A percentile compares a stretch with the other conserved stretches of the same genome.
These are phyloP conservation scores for Paecilomyces sp. DNA, from an alignment of 2,329 filamentous ascomycete species.

Conservation along the genomic window DNA sequence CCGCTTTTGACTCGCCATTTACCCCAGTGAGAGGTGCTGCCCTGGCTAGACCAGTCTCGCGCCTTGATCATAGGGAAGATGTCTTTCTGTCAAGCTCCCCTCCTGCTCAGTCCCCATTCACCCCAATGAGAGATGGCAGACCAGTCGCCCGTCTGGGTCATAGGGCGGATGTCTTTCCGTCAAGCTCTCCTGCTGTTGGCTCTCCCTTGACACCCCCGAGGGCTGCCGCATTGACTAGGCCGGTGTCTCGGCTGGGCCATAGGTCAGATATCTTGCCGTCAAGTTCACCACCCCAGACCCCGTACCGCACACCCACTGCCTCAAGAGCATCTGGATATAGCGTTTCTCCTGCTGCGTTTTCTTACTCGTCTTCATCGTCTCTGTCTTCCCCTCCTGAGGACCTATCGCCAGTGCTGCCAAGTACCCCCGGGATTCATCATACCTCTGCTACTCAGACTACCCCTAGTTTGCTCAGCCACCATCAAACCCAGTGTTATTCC, in stretches of 20 bases:
- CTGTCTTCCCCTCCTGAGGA: neutral
- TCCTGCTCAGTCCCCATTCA: neutral
- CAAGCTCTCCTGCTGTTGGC: neutral
- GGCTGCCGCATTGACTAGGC: neutral
- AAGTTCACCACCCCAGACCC: neutral
- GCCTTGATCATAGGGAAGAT: neutral
- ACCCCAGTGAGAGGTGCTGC: neutral
- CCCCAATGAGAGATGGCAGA: neutral
- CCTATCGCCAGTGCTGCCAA: neutral
- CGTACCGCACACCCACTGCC: neutral
- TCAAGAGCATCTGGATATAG: neutral
- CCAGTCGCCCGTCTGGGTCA: neutral
- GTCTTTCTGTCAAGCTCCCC: neutral
- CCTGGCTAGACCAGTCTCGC: neutral
- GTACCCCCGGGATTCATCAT: neutral
- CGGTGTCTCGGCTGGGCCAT: neutral
- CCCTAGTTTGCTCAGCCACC: neutral
- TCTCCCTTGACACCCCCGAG: neutral
- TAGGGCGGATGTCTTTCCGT: neutral
- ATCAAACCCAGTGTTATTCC: slow-evolving; percentile 3
- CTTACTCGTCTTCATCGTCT: neutral
- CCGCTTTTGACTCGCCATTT: neutral
- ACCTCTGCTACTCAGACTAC: slow-evolving; percentile 3
- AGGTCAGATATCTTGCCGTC: neutral
- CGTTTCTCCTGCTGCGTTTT: neutral